A percentile compares a stretch with the other conserved stretches of the same genome.
These are phyloP conservation scores for Aspergillus ellipticus DNA, from an alignment of 495 filamentous ascomycete species.

Conservation along the genomic window DNA sequence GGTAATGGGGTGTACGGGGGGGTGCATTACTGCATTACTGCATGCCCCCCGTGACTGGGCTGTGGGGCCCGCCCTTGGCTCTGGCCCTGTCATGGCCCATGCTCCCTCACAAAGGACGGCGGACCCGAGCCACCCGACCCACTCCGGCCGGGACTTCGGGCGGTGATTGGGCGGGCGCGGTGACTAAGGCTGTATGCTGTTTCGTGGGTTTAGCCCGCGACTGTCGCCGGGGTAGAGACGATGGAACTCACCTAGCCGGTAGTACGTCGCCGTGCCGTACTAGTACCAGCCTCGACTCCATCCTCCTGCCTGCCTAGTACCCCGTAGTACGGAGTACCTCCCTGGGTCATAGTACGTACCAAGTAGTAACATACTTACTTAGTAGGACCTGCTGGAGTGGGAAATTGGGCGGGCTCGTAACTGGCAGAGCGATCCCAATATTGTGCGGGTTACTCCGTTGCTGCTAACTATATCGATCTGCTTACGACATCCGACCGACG, in stretches of 20 bases:
- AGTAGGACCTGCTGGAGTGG: not conserved
- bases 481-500: not conserved
- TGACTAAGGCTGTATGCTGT: constrained; percentile 9
- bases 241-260: not conserved
- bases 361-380: not conserved
- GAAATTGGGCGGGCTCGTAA: not conserved
- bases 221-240: constrained; percentile 19
- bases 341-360: no score
- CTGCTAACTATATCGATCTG: no score
- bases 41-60: constrained; percentile 15
- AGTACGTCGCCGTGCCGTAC: not conserved
- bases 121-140: not conserved
- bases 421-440: not conserved
- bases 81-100: constrained; percentile 23
- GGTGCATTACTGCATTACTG: not conserved
- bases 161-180: not conserved
- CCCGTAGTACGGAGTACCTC: no score
- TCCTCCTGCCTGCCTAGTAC: no score
- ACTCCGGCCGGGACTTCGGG: not conserved
- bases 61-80: constrained; percentile 16
- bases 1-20: not conserved
- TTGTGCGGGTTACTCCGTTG: no score
- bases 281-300: not conserved
- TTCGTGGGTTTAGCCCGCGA: constrained; percentile 22
- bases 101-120: constrained; percentile 11